Conservation (phyloP, 176 grass and related monocot species). For the Paspalum notatum region DNA sequence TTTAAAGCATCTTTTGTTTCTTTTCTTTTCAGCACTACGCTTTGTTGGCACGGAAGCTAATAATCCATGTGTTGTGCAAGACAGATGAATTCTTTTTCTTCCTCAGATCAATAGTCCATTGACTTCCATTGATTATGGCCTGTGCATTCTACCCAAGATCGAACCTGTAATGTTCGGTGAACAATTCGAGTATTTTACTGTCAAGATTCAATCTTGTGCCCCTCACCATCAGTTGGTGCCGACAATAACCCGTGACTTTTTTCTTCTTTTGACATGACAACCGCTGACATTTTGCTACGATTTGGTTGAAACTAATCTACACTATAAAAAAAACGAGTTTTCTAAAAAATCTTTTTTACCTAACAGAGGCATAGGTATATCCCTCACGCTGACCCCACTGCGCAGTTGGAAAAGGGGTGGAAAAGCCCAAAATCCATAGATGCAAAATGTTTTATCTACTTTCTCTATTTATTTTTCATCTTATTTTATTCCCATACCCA, state of each 20-base stretch:
- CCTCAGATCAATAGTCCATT: conserved; percentile 30
- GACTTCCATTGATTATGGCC: conserved; percentile 40
- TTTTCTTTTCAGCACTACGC: conserved; percentile 8
- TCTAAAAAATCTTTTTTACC: too few relatives aligned
- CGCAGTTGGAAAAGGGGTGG: too few relatives aligned
- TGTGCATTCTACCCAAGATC: conserved; percentile 19
- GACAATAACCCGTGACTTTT: neutral
- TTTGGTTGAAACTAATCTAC: neutral
- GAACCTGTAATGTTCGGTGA: conserved; percentile 38
- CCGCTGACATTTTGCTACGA: neutral
- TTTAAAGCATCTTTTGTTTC: conserved; percentile 25
- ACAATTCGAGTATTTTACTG: conserved; percentile 29
- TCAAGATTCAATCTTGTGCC: conserved; percentile 30
- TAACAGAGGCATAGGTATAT: too few relatives aligned
- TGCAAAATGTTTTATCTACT: too few relatives aligned
- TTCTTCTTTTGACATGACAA: neutral
- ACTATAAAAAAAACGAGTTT: too few relatives aligned
- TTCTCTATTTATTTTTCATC: too few relatives aligned
- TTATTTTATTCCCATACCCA: too few relatives aligned
- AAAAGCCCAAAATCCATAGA: too few relatives aligned
- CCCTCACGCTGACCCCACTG: too few relatives aligned
- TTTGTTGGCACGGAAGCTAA: conserved; percentile 22
- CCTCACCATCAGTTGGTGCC: conserved; percentile 2
- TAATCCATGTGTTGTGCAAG: conserved; percentile 14
- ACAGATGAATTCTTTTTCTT: conserved; percentile 10